Evolutionary conservation across 768 basidiomycete genomes (phyloP).

Genomic region (Russula brevipes): DNA sequence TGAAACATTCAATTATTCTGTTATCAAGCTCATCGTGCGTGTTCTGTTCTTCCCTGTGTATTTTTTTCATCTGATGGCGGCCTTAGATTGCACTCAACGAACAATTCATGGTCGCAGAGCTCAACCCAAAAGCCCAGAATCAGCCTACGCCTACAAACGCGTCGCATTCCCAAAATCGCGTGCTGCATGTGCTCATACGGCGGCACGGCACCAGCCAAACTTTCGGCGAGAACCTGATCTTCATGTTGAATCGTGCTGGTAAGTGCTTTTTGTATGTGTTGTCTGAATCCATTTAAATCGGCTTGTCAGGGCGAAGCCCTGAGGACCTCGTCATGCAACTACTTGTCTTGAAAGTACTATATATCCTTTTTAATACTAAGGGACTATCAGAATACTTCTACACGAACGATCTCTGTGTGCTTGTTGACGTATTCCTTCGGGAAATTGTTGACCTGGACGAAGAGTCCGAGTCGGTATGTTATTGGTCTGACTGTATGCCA

Average conservation of each 20-base stretch:
- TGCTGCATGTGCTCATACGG: constrained; percentile 78
- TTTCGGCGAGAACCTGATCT: constrained; percentile 97
- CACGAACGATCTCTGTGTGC: constrained; percentile 92
- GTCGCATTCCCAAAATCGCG: constrained; percentile 52
- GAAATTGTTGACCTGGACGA: constrained; percentile 90
- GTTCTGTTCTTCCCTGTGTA: not conserved
- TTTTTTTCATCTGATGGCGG: constrained; percentile 14
- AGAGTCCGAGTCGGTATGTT: constrained; percentile 83
- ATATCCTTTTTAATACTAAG: constrained; percentile 89
- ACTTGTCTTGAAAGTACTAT: constrained; percentile 89
- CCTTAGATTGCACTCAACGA: constrained; percentile 86
- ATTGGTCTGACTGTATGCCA: not conserved
- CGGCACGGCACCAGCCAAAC: constrained; percentile 85
- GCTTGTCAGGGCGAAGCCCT: constrained; percentile 59
- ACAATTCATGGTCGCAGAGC: constrained; percentile 92
- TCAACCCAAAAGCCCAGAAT: constrained; percentile 32
- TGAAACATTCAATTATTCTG: constrained; percentile 90
- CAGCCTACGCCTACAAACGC: constrained; percentile 23
- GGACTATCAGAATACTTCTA: constrained; percentile 96
- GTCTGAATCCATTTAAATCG: not conserved
- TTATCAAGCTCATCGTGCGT: constrained; percentile 89
- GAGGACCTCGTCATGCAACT: constrained; percentile 95
- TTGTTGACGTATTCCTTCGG: constrained; percentile 97
- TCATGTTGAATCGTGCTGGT: constrained; percentile 97
- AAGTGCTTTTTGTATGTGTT: constrained; percentile 31